Conservation (phyloP, 371 early-diverging fungal genomes). For the Vairimorpha apis region DNA sequence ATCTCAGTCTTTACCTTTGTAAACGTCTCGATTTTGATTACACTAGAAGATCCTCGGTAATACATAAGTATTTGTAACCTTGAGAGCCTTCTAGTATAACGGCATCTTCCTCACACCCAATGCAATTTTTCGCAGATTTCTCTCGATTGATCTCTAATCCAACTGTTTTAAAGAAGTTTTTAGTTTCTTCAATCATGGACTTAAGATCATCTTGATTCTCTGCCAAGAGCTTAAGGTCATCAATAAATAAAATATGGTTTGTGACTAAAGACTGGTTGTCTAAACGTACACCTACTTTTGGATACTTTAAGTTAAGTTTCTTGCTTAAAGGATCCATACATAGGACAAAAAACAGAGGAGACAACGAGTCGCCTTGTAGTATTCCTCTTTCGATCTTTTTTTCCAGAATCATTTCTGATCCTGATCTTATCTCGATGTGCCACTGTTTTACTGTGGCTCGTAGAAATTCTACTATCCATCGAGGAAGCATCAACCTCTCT, state of each 20-base stretch:
- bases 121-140: neutral
- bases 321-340: constrained; percentile 34
- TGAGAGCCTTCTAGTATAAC: neutral
- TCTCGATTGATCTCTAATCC: neutral
- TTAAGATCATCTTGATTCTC: too few relatives aligned
- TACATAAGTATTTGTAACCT: constrained; percentile 1
- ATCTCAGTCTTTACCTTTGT: neutral
- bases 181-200: neutral
- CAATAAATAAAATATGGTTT: constrained; percentile 3
- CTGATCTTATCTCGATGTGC: neutral
- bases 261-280: neutral
- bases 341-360: constrained; percentile 21
- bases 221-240: neutral
- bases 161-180: constrained; percentile 8
- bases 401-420: neutral
- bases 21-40: neutral
- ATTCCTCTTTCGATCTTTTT: constrained; percentile 18
- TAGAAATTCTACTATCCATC: constrained; percentile 4
- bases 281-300: neutral
- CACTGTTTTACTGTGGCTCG: neutral
- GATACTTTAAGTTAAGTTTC: constrained; percentile 7
- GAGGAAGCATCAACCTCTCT: neutral
- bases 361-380: constrained; percentile 21
- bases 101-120: neutral
- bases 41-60: neutral